Evolutionary conservation across 2,329 filamentous ascomycete species (phyloP), one percentile per base, ranked within the genome.

Genomic region (Nigrospora oryzae): DNA sequence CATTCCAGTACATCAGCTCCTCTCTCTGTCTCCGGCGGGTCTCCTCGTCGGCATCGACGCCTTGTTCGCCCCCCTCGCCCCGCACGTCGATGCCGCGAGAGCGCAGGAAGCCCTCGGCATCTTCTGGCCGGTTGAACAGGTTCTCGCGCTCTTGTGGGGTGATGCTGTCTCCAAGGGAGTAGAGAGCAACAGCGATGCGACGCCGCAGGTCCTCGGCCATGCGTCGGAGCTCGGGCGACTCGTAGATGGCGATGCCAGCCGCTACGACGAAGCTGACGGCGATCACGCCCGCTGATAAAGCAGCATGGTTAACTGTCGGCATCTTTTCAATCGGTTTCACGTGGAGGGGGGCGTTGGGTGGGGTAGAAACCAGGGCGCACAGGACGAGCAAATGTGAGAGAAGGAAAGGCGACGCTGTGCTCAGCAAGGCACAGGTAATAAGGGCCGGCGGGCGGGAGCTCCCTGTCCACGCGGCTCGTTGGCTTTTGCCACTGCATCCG

Each of bases 1-100:
- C 68, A 55, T 84, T 84, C 80, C 80, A 84, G 53, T 81, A 83
- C 61, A 83, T 66, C 48, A 84, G 58, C 60, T 84, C 80, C 54
- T 83, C 79, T 34, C 79, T 71, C 58, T 84, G 80, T 46, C 77
- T 68, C 51, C 74, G 73, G 43, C 75, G 71, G 17, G 71, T 75
- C 51, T 79, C 80, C 42, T 82, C 78, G 52, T 84, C 80, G 45
- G 78, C 79, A 32, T 81, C 79, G 17, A 83, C 71, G 14, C 68
- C 74, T 2, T 64, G 56, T 31, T 74, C 67, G 42, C 63, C 63
- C 15, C 63, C 63, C 4, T 53, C 52, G 16, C 61, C n/a, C 14
- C 44, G 43, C 13, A 49, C 36, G 28, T 49, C 64, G 23, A 61
- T 47, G 8, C 66, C 65, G n/a, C 69, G 64, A 10, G 77, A 78